Evolutionary conservation across 2,329 filamentous ascomycete species (phyloP).

Genomic region (Thelonectria blattea): DNA sequence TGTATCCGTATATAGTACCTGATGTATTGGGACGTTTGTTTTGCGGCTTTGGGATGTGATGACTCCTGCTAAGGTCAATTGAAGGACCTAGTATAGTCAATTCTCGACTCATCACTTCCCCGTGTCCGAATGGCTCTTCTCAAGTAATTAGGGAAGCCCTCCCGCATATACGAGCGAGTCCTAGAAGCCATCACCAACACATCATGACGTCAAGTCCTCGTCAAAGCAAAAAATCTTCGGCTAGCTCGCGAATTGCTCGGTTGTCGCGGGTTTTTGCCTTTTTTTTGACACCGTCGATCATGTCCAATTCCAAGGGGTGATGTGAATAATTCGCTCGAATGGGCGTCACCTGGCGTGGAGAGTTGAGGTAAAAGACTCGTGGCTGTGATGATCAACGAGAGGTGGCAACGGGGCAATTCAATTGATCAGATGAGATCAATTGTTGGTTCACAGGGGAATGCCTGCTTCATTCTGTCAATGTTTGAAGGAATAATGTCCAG

Average conservation of each 20-base stretch:
- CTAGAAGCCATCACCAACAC: neutral
- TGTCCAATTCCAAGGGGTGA: neutral
- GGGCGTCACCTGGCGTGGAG: neutral
- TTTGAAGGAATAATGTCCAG: no score
- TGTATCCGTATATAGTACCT: no score
- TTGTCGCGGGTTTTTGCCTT: neutral
- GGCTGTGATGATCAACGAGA: neutral
- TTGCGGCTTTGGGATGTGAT: no score
- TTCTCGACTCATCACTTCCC: neutral
- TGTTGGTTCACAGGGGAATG: no score
- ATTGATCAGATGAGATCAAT: no score
- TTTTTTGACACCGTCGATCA: neutral
- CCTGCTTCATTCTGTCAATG: no score
- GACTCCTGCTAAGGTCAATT: no score
- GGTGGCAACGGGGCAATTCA: no score
- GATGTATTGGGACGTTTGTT: no score
- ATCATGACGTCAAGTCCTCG: neutral
- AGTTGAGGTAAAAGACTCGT: neutral
- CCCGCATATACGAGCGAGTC: neutral
- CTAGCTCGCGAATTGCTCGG: neutral
- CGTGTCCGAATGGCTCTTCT: neutral
- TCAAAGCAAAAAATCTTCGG: neutral
- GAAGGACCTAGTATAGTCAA: no score
- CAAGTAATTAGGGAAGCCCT: no score
- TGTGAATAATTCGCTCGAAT: neutral